Base-by-base conservation (phyloP, 805 yeast genomes). In the Candida berthetii region DNA sequence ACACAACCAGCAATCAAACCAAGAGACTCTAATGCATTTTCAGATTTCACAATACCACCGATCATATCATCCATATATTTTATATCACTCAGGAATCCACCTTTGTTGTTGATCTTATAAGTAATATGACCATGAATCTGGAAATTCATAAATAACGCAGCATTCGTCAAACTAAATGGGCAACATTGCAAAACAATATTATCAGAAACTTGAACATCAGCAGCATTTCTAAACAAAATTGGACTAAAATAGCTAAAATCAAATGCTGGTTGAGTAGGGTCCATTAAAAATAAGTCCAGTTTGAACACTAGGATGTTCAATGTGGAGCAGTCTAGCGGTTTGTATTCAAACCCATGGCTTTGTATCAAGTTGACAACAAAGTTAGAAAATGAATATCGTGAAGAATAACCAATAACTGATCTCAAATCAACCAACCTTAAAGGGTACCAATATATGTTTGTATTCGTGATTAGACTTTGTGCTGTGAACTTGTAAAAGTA, bases 131-230 rank as follows among this genome's bases (percentile, higher is more conserved):
- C 60, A 40, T 42, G 50, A 7, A 53, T 20, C 31, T 40, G 43
- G 35, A 53, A 57, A 19, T 48, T 49, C 15, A 50, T 43, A 40
- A 57, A 57, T 11, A 57, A 41, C 1, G 60, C 56, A 16, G 50
- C 52, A 42, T 57, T 57, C 5, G 61, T 57, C n/a, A 55, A 32
- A 40, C 59, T 53, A 41, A 57, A 57, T 1, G 61, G 61, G 27
- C 60, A 57, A 27, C 60, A 51, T 17, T 50, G 46, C 7, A 57
- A 42, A 1, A 18, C 20, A 3, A 53, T 35, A 35, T 42, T 51
- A 3, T 49, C 34, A 2, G 61, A 59, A 7, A 53, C 42, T 4
- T 24, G 16, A 10, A 46, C 42, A 1, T 28, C 19, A 2, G 31
- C 31, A 3, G 49, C 14, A 11, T 34, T 19, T 31, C 29, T 32